These are phyloP conservation scores for Purpureocillium takamizusanense DNA, from an alignment of 2,329 filamentous ascomycete genomes.

Conservation along the genomic window DNA sequence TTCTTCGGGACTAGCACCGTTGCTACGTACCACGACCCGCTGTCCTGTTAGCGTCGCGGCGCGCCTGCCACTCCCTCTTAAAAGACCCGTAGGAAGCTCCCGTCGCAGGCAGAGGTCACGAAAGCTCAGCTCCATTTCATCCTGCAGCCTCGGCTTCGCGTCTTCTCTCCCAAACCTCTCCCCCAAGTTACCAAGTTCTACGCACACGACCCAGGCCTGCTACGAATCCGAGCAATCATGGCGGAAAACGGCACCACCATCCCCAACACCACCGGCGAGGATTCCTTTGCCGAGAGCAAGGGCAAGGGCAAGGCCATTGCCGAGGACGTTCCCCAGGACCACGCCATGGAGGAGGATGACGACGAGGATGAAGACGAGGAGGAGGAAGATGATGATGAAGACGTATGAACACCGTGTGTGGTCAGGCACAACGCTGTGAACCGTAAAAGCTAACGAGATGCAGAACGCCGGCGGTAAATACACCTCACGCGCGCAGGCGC, in stretches of 20 bases:
- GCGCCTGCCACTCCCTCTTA: constrained; percentile 16
- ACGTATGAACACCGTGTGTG: constrained; percentile 5
- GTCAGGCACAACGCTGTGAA: not conserved
- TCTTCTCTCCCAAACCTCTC: constrained; percentile 4
- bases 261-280: constrained; percentile 32
- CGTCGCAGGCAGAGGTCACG: constrained; percentile 7
- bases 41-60: constrained; percentile 9
- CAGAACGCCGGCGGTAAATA: constrained; percentile 20
- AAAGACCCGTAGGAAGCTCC: constrained; percentile 14
- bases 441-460: not conserved
- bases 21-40: constrained; percentile 16
- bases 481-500: constrained; percentile 1
- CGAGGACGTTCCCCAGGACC: constrained; percentile 42
- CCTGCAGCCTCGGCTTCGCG: constrained; percentile 6
- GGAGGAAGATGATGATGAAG: constrained; percentile 29
- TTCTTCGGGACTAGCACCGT: constrained; percentile 20
- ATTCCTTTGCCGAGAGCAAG: constrained; percentile 50
- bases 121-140: constrained; percentile 16
- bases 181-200: not conserved
- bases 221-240: constrained; percentile 18
- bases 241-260: constrained; percentile 40
- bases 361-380: constrained; percentile 64
- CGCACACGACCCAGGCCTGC: no score
- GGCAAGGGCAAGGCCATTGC: constrained; percentile 75
- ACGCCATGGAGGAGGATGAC: constrained; percentile 67